Percentiles rank a stretch among this genome's conserved stretches.
These are phyloP conservation scores for Hanseniaspora pseudoguilliermondii DNA, from an alignment of 805 yeast genomes.

Conservation along the genomic window DNA sequence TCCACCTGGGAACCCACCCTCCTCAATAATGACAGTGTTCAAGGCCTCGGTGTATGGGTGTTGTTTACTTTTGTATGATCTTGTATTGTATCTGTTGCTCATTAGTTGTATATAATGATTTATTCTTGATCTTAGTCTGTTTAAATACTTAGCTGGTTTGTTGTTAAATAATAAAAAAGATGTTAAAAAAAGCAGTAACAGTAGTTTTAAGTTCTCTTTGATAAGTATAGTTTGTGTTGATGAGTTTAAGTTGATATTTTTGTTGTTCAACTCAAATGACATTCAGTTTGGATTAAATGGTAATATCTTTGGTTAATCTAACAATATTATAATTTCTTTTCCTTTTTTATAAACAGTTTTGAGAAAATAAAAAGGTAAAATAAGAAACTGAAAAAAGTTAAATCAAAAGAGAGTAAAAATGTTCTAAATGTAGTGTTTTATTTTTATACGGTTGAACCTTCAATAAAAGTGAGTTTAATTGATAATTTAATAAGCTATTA, in stretches of 20 bases:
- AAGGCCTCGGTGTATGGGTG: constrained; percentile 12
- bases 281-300: neutral
- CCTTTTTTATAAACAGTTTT: no score
- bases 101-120: constrained; percentile 11
- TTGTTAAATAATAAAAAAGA: constrained; percentile 10
- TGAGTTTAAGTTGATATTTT: neutral
- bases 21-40: constrained; percentile 30
- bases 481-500: no score
- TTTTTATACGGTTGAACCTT: no score
- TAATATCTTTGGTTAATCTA: no score
- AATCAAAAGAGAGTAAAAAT: no score
- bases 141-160: constrained; percentile 13
- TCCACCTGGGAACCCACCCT: constrained; percentile 75
- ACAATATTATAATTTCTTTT: no score
- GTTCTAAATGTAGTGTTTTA: no score
- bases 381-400: no score
- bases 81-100: constrained; percentile 11
- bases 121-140: constrained; percentile 12
- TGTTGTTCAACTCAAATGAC: neutral
- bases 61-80: constrained; percentile 6
- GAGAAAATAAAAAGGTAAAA: no score
- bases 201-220: constrained; percentile 3
- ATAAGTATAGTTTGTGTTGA: neutral
- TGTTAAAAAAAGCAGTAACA: neutral
- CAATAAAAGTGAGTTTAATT: no score